Conservation (phyloP, 768 basidiomycete genomes). For the Exsudoporus frostii region DNA sequence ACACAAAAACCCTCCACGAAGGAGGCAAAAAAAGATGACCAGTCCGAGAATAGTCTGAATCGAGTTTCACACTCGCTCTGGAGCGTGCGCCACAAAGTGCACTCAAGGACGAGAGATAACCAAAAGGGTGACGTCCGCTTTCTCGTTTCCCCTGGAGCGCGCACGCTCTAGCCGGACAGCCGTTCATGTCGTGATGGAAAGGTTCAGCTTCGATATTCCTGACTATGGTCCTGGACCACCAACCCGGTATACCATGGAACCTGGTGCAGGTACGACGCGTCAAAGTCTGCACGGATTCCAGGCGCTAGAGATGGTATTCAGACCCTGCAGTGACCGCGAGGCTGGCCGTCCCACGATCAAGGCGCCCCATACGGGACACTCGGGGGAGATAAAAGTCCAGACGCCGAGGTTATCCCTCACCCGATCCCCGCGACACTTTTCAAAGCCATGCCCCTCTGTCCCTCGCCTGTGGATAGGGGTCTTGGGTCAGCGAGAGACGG, state of each 20-base stretch:
- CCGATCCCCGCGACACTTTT: slow-evolving; percentile 59
- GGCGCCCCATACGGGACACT: slow-evolving; percentile 15
- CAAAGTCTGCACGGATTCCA: background rate
- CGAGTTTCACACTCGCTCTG: slow-evolving; percentile 24
- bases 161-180: background rate
- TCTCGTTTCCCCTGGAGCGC: slow-evolving; percentile 21
- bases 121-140: slow-evolving; percentile 1
- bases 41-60: slow-evolving; percentile 34
- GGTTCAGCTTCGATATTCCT: too few species aligned
- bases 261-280: background rate
- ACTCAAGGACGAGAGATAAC: slow-evolving; percentile 26
- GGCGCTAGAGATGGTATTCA: too few species aligned
- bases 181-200: background rate
- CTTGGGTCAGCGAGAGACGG: slow-evolving; percentile 36
- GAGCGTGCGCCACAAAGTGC: slow-evolving; percentile 25
- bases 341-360: background rate
- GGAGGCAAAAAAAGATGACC: slow-evolving; percentile 18
- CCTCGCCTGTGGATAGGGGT: slow-evolving; percentile 34
- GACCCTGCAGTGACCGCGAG: fast-evolving
- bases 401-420: slow-evolving; percentile 21
- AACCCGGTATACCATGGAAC: too few species aligned
- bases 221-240: too few species aligned
- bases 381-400: slow-evolving; percentile 12
- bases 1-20: slow-evolving; percentile 7
- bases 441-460: slow-evolving; percentile 32